phyloP scores from a whole-genome alignment of 2,329 filamentous ascomycete species.

The Alternaria sp. region DNA sequence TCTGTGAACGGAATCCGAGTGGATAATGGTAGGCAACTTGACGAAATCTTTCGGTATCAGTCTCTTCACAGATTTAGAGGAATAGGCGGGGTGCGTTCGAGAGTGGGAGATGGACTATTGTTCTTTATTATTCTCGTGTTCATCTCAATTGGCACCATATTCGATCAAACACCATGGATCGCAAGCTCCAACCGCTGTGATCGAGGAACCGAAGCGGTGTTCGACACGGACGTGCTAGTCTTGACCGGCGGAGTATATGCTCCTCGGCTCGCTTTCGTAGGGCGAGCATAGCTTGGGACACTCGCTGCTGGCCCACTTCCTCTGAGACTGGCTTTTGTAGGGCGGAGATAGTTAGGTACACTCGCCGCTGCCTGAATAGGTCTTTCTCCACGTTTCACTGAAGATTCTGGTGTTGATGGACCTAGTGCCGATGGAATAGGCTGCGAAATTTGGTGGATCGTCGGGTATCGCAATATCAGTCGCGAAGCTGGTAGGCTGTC shows the following conservation, averaged over 20 bases:
- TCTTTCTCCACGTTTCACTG: neutral
- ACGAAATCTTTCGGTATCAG: neutral
- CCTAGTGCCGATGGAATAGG: neutral
- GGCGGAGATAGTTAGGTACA: neutral
- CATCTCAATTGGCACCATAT: neutral
- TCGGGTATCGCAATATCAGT: too few species aligned
- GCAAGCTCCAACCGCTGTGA: neutral
- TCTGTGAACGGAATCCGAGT: neutral
- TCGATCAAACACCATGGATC: neutral
- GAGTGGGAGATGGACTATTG: neutral
- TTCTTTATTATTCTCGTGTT: neutral
- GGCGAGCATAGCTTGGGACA: neutral
- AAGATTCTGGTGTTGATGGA: neutral
- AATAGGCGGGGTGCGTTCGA: neutral
- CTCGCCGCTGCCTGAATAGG: too few species aligned
- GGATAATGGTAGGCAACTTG: too few species aligned
- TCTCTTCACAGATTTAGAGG: neutral
- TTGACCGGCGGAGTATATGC: neutral
- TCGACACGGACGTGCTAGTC: too few species aligned
- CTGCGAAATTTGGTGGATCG: neutral
- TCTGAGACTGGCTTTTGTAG: neutral
- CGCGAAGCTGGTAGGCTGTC: neutral
- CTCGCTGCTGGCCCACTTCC: neutral
- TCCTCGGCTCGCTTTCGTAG: neutral
- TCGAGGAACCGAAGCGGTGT: neutral